Evolutionary conservation across 2,329 filamentous ascomycete genomes (phyloP).

Genomic region (Capronia americana): DNA sequence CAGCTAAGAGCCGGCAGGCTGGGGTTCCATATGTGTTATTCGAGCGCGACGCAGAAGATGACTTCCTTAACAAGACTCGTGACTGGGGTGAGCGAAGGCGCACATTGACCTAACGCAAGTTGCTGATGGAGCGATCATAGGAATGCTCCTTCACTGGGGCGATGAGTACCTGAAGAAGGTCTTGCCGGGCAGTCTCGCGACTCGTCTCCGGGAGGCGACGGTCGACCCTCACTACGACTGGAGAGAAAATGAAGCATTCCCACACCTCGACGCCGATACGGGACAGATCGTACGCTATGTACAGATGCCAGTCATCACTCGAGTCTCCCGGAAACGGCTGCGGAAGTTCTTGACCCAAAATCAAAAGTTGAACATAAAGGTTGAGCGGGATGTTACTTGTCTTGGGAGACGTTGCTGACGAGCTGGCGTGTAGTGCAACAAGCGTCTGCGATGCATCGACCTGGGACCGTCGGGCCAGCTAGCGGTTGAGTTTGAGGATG

Average conservation of each 20-base stretch:
- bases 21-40: constrained; percentile 11
- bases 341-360: constrained; percentile 15
- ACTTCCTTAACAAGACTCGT: constrained; percentile 8
- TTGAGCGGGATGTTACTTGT: neutral
- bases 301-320: constrained; percentile 8
- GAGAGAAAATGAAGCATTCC: constrained; percentile 1
- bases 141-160: constrained; percentile 20
- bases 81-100: constrained; percentile 13
- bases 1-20: constrained; percentile 1
- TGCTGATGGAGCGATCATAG: constrained; percentile 1
- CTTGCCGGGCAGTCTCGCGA: constrained; percentile 6
- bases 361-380: constrained; percentile 15
- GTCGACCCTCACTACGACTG: constrained; percentile 17
- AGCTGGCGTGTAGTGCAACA: neutral
- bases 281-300: constrained; percentile 14
- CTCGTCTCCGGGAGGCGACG: constrained; percentile 5
- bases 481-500: constrained; percentile 33
- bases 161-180: constrained; percentile 12
- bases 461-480: neutral
- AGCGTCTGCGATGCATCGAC: neutral
- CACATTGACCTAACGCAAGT: neutral
- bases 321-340: constrained; percentile 12
- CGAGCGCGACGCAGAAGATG: constrained; percentile 10
- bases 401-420: neutral
- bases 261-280: constrained; percentile 20